These are phyloP conservation scores for Phytophthora europaea DNA, from an alignment of 352 stramenopile species.

Conservation along the genomic window DNA sequence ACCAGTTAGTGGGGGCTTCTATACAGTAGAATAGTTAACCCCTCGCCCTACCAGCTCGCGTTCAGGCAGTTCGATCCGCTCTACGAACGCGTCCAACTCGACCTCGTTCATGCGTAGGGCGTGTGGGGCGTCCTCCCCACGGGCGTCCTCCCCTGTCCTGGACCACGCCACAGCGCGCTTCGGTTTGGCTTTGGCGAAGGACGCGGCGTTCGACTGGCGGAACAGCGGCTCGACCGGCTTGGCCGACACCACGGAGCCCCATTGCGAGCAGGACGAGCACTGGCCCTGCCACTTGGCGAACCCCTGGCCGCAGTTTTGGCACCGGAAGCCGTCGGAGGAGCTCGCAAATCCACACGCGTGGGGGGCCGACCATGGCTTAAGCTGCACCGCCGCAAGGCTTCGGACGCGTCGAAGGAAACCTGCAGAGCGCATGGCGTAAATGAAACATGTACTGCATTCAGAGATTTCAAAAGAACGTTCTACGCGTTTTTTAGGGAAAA, in stretches of 20 bases:
- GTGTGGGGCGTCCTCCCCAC: conserved; percentile 26
- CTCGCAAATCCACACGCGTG: conserved; percentile 31
- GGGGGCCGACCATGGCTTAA: background rate
- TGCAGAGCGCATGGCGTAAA: background rate
- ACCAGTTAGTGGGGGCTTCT: conserved; percentile 15
- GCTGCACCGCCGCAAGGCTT: background rate
- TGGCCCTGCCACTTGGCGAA: conserved; percentile 90
- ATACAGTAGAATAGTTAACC: conserved; percentile 36
- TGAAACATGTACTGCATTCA: too few relatives aligned
- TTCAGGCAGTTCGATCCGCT: conserved; percentile 77
- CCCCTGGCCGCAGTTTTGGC: conserved; percentile 63
- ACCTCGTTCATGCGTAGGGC: conserved; percentile 84
- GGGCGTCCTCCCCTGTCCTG: conserved; percentile 23
- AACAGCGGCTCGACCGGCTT: conserved; percentile 50
- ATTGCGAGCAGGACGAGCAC: conserved; percentile 90
- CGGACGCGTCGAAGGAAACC: background rate
- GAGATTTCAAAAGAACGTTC: too few relatives aligned
- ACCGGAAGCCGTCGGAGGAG: conserved; percentile 50
- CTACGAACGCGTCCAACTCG: conserved; percentile 53
- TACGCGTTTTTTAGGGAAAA: too few relatives aligned
- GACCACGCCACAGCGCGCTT: conserved; percentile 52
- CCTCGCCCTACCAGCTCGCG: conserved; percentile 60
- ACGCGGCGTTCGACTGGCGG: conserved; percentile 67
- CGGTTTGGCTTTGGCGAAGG: conserved; percentile 51
- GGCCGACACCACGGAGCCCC: conserved; percentile 89